Base-by-base conservation (phyloP, 2,329 filamentous ascomycete species). In the Penicillium oxalicum region DNA sequence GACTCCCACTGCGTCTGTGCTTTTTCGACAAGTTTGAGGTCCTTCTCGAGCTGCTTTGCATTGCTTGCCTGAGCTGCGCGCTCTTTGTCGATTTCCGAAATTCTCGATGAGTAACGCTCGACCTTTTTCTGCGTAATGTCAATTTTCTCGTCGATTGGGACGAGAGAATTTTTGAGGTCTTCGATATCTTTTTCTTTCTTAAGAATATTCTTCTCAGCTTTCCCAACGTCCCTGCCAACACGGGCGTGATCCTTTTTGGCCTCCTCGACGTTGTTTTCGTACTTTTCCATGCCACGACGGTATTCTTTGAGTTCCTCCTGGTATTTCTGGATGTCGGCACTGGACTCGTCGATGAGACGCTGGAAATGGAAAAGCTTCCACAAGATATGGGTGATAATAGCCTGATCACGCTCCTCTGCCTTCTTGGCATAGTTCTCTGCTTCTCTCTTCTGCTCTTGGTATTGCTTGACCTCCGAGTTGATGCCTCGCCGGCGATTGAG, bases 281-380 rank as follows among this genome's bases (percentile, higher is more conserved):
- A 95, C 47, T 87, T 83, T 61, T 94, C 87, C 18, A 96, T 85
- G 33, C 88, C 90, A 41, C 93, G 87, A 45, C 87, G 84, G 65
- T 90, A 87, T 68, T 97, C 91, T 67, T 95, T 95, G 18, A 98
- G 77, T 59, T 97, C 91, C 63, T 95, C 89, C 62, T 97, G 91
- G 61, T 96, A 90, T 59, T 88, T 89, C 61, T 91, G 86, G 49
- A 98, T 98, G 61, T 93, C 85, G 39, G 83, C 83, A 58, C 86
- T 91, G 25, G 93, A 95, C 59, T 91, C 87, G 59, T 96, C 88
- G 75, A 98, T 96, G 28, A 90, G 81, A 49, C 85, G 86, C 68
- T 98, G 91, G 66, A 95, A 94, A 64, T 95, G 90, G 67, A 89
- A 97, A 1, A 98, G 77, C 71, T 96, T 97, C 91, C 91, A 98